Evolutionary conservation across 2,329 filamentous ascomycete genomes (phyloP), one percentile per base, ranked within the genome.

Genomic region (Nigrograna mackinnonii): DNA sequence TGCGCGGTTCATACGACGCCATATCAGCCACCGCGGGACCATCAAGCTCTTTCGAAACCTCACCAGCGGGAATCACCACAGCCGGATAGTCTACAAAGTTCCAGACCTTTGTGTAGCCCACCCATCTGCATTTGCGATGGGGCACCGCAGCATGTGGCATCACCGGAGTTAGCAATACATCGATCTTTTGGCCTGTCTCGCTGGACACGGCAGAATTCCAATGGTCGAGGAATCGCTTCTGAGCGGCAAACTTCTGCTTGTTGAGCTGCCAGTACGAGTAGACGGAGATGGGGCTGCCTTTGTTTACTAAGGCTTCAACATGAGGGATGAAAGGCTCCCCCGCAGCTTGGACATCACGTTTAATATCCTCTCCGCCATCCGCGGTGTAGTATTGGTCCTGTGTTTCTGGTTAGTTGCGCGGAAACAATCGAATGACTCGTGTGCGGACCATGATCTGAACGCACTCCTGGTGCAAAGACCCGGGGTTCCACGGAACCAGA

Each of bases 221-320:
- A 43, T 82, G 79, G 36, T 82, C 74, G 1, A 84, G 70, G 41
- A 83, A 85, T 2, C 66, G 69, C 44, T 82, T 76, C 48, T 83
- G 79, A 4, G 74, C 67, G 0, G 66, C 68, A 19, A 72, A 43
- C 54, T 85, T 86, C 19, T 73, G 71, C 46, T 71, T 79, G 63
- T 85, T 86, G 5, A 87, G 70, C 51, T 85, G 82, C 84, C 83
- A 87, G 62, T 86, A 87, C 4, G 83, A 72, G 43, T 80, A 85
- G 0, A 85, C 80, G 0, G 79, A 83, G 12, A 85, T 79, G 1
- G 58, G 80, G 58, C 9, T 72, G 50, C 57, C 62, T 20, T 32
- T 57, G 38, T 79, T 78, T 12, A 85, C 61, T 5, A 86, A 69
- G 0, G 67, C 72, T 53, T 84, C 71, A 0, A 86, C 81, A 14